Evolutionary conservation across 2,329 filamentous ascomycete genomes (phyloP).

Genomic region (Epichloe gansuensis): DNA sequence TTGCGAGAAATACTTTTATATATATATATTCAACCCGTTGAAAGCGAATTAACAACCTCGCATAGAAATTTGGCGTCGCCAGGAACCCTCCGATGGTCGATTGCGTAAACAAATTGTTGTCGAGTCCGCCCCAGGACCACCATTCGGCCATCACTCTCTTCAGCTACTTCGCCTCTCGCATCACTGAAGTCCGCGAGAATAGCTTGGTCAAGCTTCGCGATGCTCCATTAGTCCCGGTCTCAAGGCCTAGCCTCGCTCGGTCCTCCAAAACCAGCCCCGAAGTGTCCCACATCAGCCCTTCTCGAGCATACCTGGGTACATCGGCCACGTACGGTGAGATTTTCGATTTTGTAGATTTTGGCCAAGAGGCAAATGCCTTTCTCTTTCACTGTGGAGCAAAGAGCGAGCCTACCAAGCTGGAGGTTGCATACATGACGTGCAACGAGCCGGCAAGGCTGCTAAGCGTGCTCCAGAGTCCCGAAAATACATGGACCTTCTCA

Average conservation of each 20-base stretch:
- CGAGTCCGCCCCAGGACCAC: constrained; percentile 56
- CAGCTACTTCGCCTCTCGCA: constrained; percentile 67
- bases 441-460: constrained; percentile 73
- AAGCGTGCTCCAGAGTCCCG: constrained; percentile 63
- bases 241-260: constrained; percentile 17
- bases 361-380: constrained; percentile 75
- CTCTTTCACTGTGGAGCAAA: constrained; percentile 82
- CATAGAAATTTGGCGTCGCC: constrained; percentile 70
- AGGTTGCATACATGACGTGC: constrained; percentile 76
- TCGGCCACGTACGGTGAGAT: constrained; percentile 67
- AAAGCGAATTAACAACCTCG: constrained; percentile 4
- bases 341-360: constrained; percentile 96
- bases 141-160: constrained; percentile 62
- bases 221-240: constrained; percentile 61
- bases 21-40: background rate
- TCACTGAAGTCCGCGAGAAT: constrained; percentile 57
- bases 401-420: constrained; percentile 73
- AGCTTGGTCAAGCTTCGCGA: constrained; percentile 48
- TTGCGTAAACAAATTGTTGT: constrained; percentile 63
- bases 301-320: constrained; percentile 67
- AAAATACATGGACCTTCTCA: constrained; percentile 75
- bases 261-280: constrained; percentile 23
- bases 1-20: background rate
- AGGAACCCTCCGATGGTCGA: constrained; percentile 65
- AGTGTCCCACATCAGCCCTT: constrained; percentile 44